Percentiles rank a stretch among this genome's conserved stretches.
phyloP scores from a whole-genome alignment of 2,329 filamentous ascomycete species.

The Penicillium glabrum region DNA sequence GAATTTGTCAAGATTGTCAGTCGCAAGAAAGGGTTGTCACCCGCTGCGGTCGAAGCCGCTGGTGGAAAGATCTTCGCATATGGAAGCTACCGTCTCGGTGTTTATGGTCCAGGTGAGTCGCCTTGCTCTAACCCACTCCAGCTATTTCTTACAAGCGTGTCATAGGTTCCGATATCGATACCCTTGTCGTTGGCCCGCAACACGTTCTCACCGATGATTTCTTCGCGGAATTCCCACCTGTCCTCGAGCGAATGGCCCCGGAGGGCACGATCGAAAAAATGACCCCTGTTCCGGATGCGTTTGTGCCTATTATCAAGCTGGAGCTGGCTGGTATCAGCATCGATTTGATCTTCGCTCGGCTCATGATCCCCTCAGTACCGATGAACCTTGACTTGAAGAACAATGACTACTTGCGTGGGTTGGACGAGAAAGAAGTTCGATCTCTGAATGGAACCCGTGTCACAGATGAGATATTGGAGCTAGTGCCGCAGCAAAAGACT shows the following conservation, averaged over 20 bases:
- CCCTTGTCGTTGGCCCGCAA: constrained; percentile 85
- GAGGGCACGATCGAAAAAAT: constrained; percentile 80
- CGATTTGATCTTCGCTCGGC: constrained; percentile 84
- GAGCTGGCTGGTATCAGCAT: constrained; percentile 89
- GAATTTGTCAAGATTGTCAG: constrained; percentile 86
- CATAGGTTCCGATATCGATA: constrained; percentile 92
- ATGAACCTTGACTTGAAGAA: constrained; percentile 75
- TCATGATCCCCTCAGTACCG: constrained; percentile 70
- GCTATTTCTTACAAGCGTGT: neutral
- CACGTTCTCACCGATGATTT: constrained; percentile 89
- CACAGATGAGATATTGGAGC: constrained; percentile 83
- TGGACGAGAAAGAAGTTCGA: constrained; percentile 83
- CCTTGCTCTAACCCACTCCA: fast-evolving
- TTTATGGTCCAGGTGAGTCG: constrained; percentile 72
- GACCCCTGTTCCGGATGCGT: constrained; percentile 82
- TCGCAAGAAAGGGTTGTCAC: constrained; percentile 69
- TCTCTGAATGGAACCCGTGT: constrained; percentile 93
- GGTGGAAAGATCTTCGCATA: constrained; percentile 95
- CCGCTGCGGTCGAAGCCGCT: constrained; percentile 75
- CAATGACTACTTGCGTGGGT: constrained; percentile 77
- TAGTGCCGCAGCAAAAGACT: constrained; percentile 85
- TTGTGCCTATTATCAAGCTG: constrained; percentile 96
- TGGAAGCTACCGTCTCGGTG: constrained; percentile 90
- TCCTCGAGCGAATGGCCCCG: constrained; percentile 74
- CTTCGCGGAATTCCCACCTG: constrained; percentile 81